phyloP scores from a whole-genome alignment of 2,329 filamentous ascomycete genomes.

The Rasamsonia emersonii region DNA sequence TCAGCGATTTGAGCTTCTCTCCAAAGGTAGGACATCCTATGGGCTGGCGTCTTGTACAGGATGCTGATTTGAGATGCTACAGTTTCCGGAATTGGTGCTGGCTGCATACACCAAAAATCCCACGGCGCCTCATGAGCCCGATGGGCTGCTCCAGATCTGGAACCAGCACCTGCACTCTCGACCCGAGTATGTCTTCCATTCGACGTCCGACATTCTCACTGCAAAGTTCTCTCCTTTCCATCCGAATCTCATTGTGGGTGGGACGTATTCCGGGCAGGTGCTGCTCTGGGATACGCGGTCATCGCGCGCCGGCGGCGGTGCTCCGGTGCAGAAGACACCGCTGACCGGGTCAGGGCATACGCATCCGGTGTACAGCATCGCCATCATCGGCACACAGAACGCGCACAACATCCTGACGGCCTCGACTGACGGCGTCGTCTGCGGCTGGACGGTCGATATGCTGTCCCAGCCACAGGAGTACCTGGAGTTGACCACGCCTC shows the following conservation, averaged over 20 bases:
- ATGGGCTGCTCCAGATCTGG: constrained; percentile 93
- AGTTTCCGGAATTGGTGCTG: constrained; percentile 82
- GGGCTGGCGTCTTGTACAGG: background rate
- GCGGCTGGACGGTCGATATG: constrained; percentile 97
- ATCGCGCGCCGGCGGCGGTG: constrained; percentile 56
- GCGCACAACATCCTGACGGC: constrained; percentile 97
- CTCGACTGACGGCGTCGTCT: constrained; percentile 93
- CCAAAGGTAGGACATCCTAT: constrained; percentile 53
- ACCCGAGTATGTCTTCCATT: constrained; percentile 93
- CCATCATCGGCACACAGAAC: constrained; percentile 95
- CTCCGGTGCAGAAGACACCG: constrained; percentile 89
- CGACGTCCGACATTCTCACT: constrained; percentile 87
- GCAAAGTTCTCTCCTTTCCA: constrained; percentile 99
- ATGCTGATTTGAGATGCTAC: constrained; percentile 12
- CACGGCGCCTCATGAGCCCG: constrained; percentile 84
- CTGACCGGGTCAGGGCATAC: constrained; percentile 92
- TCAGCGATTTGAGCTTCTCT: constrained; percentile 91
- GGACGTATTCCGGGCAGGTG: constrained; percentile 93
- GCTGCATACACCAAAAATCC: constrained; percentile 97
- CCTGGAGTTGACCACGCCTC: constrained; percentile 76
- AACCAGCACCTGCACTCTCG: constrained; percentile 90
- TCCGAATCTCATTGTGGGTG: constrained; percentile 89
- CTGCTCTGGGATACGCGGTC: constrained; percentile 94
- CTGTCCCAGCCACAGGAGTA: constrained; percentile 93
- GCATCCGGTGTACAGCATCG: constrained; percentile 89